phyloP scores from a whole-genome alignment of 1,139 yeast species.

The Yamadazyma sp. region DNA sequence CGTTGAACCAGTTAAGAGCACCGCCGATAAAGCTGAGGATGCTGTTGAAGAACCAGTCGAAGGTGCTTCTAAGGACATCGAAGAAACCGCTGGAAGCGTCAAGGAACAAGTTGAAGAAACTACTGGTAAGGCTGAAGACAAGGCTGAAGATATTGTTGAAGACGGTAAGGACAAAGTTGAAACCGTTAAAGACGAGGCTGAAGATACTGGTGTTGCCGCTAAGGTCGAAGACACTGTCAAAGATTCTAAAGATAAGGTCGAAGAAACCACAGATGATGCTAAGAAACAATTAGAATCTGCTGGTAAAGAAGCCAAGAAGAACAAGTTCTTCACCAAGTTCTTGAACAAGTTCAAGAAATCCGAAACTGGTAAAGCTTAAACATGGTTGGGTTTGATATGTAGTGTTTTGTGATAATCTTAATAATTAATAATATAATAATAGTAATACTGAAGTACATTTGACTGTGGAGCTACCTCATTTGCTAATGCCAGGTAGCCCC shows the following conservation, averaged over 20 bases:
- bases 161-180: slow-evolving; percentile 6
- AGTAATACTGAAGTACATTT: no score
- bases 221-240: slow-evolving; percentile 17
- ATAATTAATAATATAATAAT: slow-evolving; percentile 4
- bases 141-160: slow-evolving; percentile 6
- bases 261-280: slow-evolving; percentile 25
- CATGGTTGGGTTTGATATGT: neutral
- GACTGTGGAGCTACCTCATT: no score
- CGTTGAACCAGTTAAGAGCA: slow-evolving; percentile 10
- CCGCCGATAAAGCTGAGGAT: slow-evolving; percentile 10
- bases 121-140: slow-evolving; percentile 9
- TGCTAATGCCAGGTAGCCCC: no score
- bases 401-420: slow-evolving; percentile 2
- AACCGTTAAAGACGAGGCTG: slow-evolving; percentile 13
- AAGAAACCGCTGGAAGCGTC: slow-evolving; percentile 3
- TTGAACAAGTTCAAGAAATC: slow-evolving; percentile 49
- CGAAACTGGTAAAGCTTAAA: slow-evolving; percentile 32
- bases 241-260: slow-evolving; percentile 24
- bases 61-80: slow-evolving; percentile 7
- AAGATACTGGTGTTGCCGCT: slow-evolving; percentile 14
- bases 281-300: slow-evolving; percentile 32
- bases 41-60: slow-evolving; percentile 4
- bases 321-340: slow-evolving; percentile 51
- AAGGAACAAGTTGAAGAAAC: slow-evolving; percentile 2
- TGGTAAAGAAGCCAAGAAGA: slow-evolving; percentile 45